Evolutionary conservation across 768 basidiomycete species (phyloP), one percentile per base, ranked within the genome.

Genomic region (Serpula lacrymans): DNA sequence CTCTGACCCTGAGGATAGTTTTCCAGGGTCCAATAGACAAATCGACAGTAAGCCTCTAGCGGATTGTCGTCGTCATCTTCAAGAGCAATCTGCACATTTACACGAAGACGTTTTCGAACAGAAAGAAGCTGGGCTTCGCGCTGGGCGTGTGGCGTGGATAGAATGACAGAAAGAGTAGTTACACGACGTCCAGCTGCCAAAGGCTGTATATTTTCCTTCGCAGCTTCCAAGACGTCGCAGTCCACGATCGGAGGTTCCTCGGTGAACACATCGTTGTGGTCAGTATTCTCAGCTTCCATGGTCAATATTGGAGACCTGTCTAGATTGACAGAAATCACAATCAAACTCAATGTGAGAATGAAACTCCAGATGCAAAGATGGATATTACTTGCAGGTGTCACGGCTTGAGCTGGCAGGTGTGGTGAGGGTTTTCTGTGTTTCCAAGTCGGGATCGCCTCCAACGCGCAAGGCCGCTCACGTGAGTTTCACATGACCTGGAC

Each of bases 1-100:
- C 84, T 88, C 42, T 88, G 84, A 4, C 93, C 94, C 45, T 96
- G 86, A 0, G 95, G 93, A 57, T 97, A 95, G 60, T 90, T 92
- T 59, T 95, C 91, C 30, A 93, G 67, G 1, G 88, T 93, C 88
- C 94, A 98, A 37, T 86, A 76, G 37, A 98, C 84, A 49, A 97
- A 82, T 45, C 75, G 73, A 53, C 79, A 82, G 52, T 93, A 95
- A 1, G 88, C 85, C 46, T 94, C 92, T 27, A 98, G 70, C 0
- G 89, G 81, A 40, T 86, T 84, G 32, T 84, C 82, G 26, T 90
- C 88, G 25, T 91, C 91, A 41, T 78, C 73, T 42, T 73, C 64
- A n/a, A 88, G 53, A 1, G 85, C 80, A 8, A 86, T 55, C 50
- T 84, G 77, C 12, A 88, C 78, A 43, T 89, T 88, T 35, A 85